Evolutionary conservation across 495 filamentous ascomycete genomes (phyloP).

Genomic region (Aspergillus hancockii): DNA sequence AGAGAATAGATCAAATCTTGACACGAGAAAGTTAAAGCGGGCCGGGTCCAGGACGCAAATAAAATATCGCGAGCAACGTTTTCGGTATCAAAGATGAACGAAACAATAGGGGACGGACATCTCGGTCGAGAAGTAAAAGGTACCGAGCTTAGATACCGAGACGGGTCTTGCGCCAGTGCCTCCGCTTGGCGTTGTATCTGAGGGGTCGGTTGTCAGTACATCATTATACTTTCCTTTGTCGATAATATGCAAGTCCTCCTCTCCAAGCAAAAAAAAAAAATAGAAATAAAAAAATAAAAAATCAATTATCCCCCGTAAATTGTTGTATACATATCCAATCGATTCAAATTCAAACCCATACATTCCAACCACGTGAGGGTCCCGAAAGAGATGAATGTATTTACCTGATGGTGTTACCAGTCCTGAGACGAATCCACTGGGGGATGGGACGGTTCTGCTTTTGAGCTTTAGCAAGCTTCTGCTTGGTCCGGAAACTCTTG

Average conservation of each 20-base stretch:
- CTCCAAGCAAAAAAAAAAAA: too few relatives aligned
- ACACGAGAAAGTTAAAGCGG: constrained; percentile 8
- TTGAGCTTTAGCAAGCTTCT: constrained; percentile 99
- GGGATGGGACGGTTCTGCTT: constrained; percentile 99
- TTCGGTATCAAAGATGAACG: constrained; percentile 30
- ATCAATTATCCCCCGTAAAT: background rate
- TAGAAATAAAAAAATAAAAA: too few relatives aligned
- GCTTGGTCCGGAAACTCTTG: constrained; percentile 99
- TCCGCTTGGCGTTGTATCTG: constrained; percentile 99
- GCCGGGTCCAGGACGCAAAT: constrained; percentile 21
- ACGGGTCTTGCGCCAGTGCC: constrained; percentile 99
- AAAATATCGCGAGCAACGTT: constrained; percentile 21
- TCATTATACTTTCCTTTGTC: too few relatives aligned
- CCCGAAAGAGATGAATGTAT: constrained; percentile 26
- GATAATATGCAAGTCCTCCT: too few relatives aligned
- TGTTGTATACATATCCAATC: background rate
- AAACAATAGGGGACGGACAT: constrained; percentile 23
- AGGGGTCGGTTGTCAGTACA: constrained; percentile 9
- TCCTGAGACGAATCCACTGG: constrained; percentile 98
- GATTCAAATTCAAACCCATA: constrained; percentile 4
- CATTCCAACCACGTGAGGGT: constrained; percentile 9
- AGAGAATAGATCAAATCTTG: constrained; percentile 2
- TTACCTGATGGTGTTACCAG: constrained; percentile 98
- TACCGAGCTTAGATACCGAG: constrained; percentile 80
- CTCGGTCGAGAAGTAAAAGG: constrained; percentile 22